phyloP scores from a whole-genome alignment of 2,329 filamentous ascomycete species.

The Xylaria sp. region DNA sequence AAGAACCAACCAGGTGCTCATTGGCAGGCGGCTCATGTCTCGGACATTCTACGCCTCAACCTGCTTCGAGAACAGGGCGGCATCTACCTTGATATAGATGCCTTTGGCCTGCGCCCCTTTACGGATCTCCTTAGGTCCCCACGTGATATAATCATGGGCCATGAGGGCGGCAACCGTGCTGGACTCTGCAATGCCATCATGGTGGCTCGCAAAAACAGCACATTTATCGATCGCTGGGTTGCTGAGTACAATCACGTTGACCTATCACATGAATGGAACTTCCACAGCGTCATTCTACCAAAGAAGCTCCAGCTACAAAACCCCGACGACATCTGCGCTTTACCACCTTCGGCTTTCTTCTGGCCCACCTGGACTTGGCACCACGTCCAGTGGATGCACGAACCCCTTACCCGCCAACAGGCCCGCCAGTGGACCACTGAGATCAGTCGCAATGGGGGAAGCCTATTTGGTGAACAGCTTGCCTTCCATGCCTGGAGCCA shows the following conservation, averaged over 20 bases:
- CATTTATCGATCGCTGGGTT: slow-evolving; percentile 51
- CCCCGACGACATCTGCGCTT: slow-evolving; percentile 49
- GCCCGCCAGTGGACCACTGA: slow-evolving; percentile 46
- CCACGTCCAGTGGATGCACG: slow-evolving; percentile 53
- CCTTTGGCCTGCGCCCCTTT: slow-evolving; percentile 50
- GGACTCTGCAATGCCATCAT: slow-evolving; percentile 54
- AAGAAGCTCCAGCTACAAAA: slow-evolving; percentile 45
- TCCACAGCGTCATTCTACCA: slow-evolving; percentile 51
- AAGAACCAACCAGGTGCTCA: slow-evolving; percentile 44
- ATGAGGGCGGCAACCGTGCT: slow-evolving; percentile 52
- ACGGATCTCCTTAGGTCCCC: slow-evolving; percentile 45
- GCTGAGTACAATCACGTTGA: slow-evolving; percentile 49
- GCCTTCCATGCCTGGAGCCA: slow-evolving; percentile 54
- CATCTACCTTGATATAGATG: slow-evolving; percentile 52
- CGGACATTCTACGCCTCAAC: slow-evolving; percentile 51
- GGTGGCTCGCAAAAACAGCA: slow-evolving; percentile 49
- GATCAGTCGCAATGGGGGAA: slow-evolving; percentile 49
- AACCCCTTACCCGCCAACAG: slow-evolving; percentile 45
- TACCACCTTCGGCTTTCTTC: slow-evolving; percentile 52
- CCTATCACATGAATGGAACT: slow-evolving; percentile 52
- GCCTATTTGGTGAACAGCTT: slow-evolving; percentile 50
- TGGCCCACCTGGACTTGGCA: slow-evolving; percentile 55
- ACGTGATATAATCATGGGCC: slow-evolving; percentile 48
- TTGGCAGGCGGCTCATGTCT: slow-evolving; percentile 50
- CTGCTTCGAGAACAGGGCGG: slow-evolving; percentile 50